A percentile compares a stretch with the other conserved stretches of the same genome.
These are phyloP conservation scores for Achaetomium macrosporum DNA, from an alignment of 2,329 filamentous ascomycete species.

Conservation along the genomic window DNA sequence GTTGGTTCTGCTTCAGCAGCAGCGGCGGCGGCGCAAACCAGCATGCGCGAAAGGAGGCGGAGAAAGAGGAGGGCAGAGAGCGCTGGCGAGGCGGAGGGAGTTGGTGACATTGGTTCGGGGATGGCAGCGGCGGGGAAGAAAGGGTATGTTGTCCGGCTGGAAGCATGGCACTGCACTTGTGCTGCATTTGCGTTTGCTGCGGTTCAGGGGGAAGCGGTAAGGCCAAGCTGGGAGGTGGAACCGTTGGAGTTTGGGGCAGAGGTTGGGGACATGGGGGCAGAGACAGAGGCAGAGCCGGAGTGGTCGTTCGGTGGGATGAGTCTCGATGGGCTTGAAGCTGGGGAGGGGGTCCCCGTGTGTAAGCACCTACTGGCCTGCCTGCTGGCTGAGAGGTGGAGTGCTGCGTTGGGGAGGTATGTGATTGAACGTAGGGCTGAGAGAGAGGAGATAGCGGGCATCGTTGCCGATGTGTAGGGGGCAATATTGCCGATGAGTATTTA, in stretches of 20 bases:
- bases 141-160: conserved; percentile 65
- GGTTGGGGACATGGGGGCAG: conserved; percentile 3
- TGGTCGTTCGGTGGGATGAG: conserved; percentile 48
- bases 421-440: conserved; percentile 48
- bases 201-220: background rate
- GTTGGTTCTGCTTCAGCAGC: conserved; percentile 12
- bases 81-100: conserved; percentile 15
- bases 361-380: conserved; percentile 87
- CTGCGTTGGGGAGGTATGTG: conserved; percentile 51
- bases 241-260: conserved; percentile 11
- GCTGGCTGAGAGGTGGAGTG: conserved; percentile 60
- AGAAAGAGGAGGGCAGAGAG: conserved; percentile 16
- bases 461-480: conserved; percentile 35
- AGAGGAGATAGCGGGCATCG: conserved; percentile 70
- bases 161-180: conserved; percentile 85
- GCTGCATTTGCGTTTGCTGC: conserved; percentile 73
- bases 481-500: too few species aligned
- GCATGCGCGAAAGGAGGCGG: background rate
- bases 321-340: conserved; percentile 29
- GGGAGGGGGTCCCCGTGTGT: conserved; percentile 54
- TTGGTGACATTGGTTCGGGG: too few species aligned
- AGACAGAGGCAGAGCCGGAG: conserved; percentile 3
- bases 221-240: conserved; percentile 2
- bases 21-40: background rate
- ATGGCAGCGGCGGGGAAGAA: conserved; percentile 8